Evolutionary conservation across 306 rosid species (phyloP), one percentile per base, ranked within the genome.

Genomic region (Leucaena leucocephala): DNA sequence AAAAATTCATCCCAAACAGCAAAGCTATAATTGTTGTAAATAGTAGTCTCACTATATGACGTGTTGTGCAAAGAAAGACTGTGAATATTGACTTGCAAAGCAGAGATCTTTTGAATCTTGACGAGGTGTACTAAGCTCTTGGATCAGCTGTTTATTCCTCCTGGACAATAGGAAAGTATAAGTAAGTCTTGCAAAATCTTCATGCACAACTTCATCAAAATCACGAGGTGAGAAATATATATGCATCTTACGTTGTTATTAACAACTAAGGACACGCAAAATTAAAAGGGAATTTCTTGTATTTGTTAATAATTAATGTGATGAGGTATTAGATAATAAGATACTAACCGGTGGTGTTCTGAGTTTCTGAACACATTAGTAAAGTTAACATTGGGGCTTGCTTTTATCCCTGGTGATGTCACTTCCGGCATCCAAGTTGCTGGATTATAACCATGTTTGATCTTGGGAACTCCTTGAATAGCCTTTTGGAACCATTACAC

Each of bases 371-470:
- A 82, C 13, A 83, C 75, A 45, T 83, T 81, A 21, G 92, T 73
- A 79, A 90, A 92, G 84, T 80, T 80, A 59, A 92, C 80, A 44
- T 90, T 89, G 63, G 89, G 94, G 76, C 69, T 70, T 76, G 90
- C 81, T 81, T 90, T 97, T 70, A 83, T 86, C 39, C 84, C 92
- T 50, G 87, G 80, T 79, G 98, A 94, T 82, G 94, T 90, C 72
- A 94, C 85, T 81, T 94, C 97, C 79, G 92, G 71, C 96, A 92
- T 92, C 98, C 98, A 94, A 45, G 97, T 91, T 78, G 98, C 97
- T 71, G 98, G 98, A 76, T 94, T 91, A 59, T 90, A 89, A 45
- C 92, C 91, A 69, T 90, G 94, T 72, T 52, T 91, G 49, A 90
- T 90, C 82, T 89, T 89, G 44, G 94, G 87, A 79, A 94, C 90